Evolutionary conservation across 2,329 filamentous ascomycete genomes (phyloP), one percentile per base, ranked within the genome.

Genomic region (Arthroderma uncinatum): DNA sequence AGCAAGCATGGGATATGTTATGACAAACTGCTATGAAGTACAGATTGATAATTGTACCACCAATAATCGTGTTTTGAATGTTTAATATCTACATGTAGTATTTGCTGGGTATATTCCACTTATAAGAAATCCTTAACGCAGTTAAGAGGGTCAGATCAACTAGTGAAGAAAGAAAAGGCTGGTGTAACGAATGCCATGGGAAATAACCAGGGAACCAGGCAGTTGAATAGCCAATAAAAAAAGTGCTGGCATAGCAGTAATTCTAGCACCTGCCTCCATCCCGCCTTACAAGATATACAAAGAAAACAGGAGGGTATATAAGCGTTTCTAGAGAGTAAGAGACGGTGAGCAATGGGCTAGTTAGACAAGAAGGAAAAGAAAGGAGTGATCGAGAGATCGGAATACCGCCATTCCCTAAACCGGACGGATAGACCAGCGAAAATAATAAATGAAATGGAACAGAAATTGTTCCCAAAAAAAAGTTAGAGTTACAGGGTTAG

Each of bases 371-470:
- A 44, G 28, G 19, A 16, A 42, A 37, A 34, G 47, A 2, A 57
- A 28, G 52, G 48, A 2, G 23, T 48, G 44, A 48, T 48, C 44
- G 36, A 58, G 40, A 48, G 54, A 58, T 44, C 39, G 39, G 39
- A 48, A 36, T 44, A 55, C 39, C 23, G 40, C 54, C 16, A 42
- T 40, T 53, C 47, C 56, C 44, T 48, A 48, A 48, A 48, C 44
- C 44, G 16, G 37, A 14, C 9, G 8, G 12, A 33, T 42, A 23
- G 39, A 37, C 14, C 14, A 54, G 36, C 16, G n/a, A 12, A 25
- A 50, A 30, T 37, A 39, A n/a, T 23, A 48, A 48, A 25, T 9
- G 4, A 21, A 37, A 33, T 25, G 42, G 33, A 23, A 56, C 48
- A 44, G 33, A 39, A 21, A 56, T 23, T 30, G 42, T 33, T 50